Evolutionary conservation across 139 green algal species (phyloP).

Genomic region (Edaphochlamys debaryana): DNA sequence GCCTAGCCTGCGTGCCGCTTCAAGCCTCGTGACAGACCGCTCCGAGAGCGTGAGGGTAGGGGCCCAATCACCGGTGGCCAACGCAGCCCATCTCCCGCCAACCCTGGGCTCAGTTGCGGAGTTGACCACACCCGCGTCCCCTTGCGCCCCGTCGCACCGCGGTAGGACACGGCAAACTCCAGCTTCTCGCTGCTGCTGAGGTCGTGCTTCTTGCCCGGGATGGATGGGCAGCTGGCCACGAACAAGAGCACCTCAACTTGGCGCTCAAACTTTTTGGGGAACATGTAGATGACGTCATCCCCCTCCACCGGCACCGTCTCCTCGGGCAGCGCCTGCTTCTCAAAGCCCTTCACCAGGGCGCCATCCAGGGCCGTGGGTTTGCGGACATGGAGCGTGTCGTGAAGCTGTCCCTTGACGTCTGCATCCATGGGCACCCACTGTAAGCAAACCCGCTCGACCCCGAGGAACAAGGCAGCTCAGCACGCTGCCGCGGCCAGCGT

Average conservation of each 20-base stretch:
- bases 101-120: no score
- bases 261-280: constrained; percentile 47
- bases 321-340: constrained; percentile 45
- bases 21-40: no score
- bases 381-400: constrained; percentile 45
- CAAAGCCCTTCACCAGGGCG: constrained; percentile 42
- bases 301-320: constrained; percentile 34
- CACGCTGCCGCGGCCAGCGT: background rate
- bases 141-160: no score
- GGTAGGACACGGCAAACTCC: constrained; percentile 41
- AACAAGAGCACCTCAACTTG: constrained; percentile 51
- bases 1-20: no score
- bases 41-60: no score
- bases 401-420: constrained; percentile 25
- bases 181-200: constrained; percentile 43
- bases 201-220: constrained; percentile 48
- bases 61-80: no score
- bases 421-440: no score
- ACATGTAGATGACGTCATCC: constrained; percentile 56
- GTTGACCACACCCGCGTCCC: no score
- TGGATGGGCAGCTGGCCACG: constrained; percentile 38
- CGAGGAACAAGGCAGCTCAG: background rate
- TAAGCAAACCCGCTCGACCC: no score
- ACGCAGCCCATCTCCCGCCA: no score
- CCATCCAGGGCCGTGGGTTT: constrained; percentile 53